Evolutionary conservation across 768 basidiomycete genomes (phyloP).

Genomic region (Chalciporus piperatus): DNA sequence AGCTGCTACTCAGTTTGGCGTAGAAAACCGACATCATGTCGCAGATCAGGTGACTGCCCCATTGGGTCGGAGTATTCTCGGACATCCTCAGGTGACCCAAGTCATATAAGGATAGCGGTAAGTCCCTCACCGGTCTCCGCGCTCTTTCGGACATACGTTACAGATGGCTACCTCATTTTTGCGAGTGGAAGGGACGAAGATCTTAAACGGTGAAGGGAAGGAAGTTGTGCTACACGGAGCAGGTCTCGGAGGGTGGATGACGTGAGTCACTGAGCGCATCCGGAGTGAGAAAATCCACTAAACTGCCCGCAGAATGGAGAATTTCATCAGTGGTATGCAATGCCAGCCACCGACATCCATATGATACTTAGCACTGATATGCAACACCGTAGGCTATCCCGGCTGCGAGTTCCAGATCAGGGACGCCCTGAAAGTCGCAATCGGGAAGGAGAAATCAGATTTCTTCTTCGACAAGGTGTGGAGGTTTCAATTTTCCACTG

Average conservation of each 20-base stretch:
- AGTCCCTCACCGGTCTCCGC: background rate
- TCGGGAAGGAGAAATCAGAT: conserved; percentile 64
- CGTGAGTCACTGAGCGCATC: conserved; percentile 47
- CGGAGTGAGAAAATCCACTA: background rate
- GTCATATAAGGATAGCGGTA: background rate
- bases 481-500: background rate
- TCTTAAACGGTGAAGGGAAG: conserved; percentile 52
- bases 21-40: no score
- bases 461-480: conserved; percentile 79
- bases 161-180: conserved; percentile 46
- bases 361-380: background rate
- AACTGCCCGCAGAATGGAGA: background rate
- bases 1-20: no score
- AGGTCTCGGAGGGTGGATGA: conserved; percentile 80
- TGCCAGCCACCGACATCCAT: background rate
- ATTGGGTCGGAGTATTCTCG: background rate
- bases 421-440: conserved; percentile 53
- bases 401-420: conserved; percentile 77
- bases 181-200: conserved; percentile 52
- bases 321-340: background rate
- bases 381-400: conserved; percentile 55
- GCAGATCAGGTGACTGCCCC: background rate
- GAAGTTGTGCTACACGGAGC: conserved; percentile 62
- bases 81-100: background rate
- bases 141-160: background rate